Evolutionary conservation across 371 early-diverging fungal genomes (phyloP).

Genomic region (Rhizopus delemar): DNA sequence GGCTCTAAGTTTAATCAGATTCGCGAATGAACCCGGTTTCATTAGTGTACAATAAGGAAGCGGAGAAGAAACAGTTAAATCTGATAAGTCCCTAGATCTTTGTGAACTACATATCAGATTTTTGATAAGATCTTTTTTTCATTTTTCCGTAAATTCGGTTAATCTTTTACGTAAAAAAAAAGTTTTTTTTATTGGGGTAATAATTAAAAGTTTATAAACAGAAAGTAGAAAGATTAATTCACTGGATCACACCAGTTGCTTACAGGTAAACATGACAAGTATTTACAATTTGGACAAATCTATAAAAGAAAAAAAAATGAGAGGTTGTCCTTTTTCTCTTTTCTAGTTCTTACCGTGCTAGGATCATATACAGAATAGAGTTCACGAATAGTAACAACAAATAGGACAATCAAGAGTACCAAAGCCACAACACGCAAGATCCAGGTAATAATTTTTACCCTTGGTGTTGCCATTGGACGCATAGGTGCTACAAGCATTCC

Average conservation of each 20-base stretch:
- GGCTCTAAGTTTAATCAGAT: too few relatives aligned
- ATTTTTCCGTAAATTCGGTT: too few relatives aligned
- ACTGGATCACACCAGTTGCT: slow-evolving; percentile 36
- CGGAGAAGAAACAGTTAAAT: too few relatives aligned
- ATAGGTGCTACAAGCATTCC: slow-evolving; percentile 55
- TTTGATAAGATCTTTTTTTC: too few relatives aligned
- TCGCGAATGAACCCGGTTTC: too few relatives aligned
- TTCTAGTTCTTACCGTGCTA: slow-evolving; percentile 32
- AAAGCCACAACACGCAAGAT: slow-evolving; percentile 42
- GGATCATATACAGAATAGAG: slow-evolving; percentile 53
- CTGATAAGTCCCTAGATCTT: too few relatives aligned
- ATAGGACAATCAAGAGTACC: slow-evolving; percentile 36
- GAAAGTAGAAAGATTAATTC: neutral
- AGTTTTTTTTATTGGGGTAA: neutral
- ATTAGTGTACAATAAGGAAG: too few relatives aligned
- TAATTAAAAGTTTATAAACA: neutral
- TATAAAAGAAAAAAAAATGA: slow-evolving; percentile 28
- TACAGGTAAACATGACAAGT: slow-evolving; percentile 45
- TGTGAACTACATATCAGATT: too few relatives aligned
- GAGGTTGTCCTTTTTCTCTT: neutral
- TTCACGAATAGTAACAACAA: slow-evolving; percentile 41
- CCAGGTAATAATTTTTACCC: slow-evolving; percentile 41
- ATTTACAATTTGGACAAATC: slow-evolving; percentile 52
- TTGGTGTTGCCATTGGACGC: slow-evolving; percentile 37
- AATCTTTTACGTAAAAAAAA: neutral